phyloP scores from a whole-genome alignment of 2,329 filamentous ascomycete species.

The Penicillium sp. region DNA sequence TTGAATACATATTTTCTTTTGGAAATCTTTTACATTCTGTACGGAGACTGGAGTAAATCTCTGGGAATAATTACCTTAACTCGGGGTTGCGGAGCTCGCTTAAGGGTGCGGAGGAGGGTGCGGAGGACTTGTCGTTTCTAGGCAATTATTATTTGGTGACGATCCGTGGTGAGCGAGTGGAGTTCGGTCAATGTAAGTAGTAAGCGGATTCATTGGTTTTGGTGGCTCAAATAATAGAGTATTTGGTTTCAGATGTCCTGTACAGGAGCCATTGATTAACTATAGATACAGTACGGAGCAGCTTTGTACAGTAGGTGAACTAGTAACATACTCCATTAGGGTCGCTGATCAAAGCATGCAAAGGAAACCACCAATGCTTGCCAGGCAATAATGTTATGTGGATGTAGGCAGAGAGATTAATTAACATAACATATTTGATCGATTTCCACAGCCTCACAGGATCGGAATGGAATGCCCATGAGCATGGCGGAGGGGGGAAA shows the following conservation, averaged over 20 bases:
- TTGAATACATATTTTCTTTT: not conserved
- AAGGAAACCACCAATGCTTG: not conserved
- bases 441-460: conserved; percentile 8
- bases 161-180: not conserved
- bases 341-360: not conserved
- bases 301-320: not conserved
- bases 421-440: too few species aligned
- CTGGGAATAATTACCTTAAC: conserved; percentile 1
- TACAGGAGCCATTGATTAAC: not conserved
- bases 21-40: not conserved
- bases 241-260: not conserved
- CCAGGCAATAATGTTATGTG: not conserved
- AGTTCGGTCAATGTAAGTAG: not conserved
- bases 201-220: conserved; percentile 5
- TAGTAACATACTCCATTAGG: not conserved
- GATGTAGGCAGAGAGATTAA: not conserved
- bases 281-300: not conserved
- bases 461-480: conserved; percentile 8
- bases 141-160: not conserved
- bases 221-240: conserved; percentile 1
- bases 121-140: conserved; percentile 13
- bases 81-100: conserved; percentile 23
- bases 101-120: conserved; percentile 20
- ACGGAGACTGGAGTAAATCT: not conserved
- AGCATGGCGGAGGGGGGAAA: not conserved